These are phyloP conservation scores for Phlyctochytrium planicorne DNA, from an alignment of 192 early-diverging fungal species.

Conservation along the genomic window DNA sequence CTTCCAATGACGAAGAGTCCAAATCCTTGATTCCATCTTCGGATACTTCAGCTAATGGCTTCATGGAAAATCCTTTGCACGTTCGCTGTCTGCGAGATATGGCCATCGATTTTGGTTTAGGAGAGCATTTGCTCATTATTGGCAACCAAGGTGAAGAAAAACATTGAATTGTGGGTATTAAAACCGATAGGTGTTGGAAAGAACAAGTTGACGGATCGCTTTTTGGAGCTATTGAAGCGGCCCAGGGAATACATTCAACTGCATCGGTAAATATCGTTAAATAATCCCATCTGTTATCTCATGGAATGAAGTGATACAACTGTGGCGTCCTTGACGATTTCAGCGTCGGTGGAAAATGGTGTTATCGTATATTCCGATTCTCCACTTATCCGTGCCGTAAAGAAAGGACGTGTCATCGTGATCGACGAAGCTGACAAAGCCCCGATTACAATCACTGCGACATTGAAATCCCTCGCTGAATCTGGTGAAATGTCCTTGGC, in stretches of 20 bases:
- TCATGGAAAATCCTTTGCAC: conserved; percentile 76
- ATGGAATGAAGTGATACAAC: conserved; percentile 82
- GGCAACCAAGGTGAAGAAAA: conserved; percentile 68
- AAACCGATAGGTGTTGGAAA: conserved; percentile 37
- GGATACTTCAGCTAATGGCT: conserved; percentile 45
- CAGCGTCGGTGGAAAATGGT: conserved; percentile 69
- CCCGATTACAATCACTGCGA: conserved; percentile 73
- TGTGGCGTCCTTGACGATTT: conserved; percentile 73
- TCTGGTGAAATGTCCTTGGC: conserved; percentile 76
- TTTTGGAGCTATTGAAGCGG: conserved; percentile 66
- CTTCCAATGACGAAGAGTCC: conserved; percentile 20
- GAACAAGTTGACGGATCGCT: conserved; percentile 56
- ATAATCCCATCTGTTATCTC: too few species aligned
- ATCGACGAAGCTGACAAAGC: conserved; percentile 86
- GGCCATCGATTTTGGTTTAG: conserved; percentile 73
- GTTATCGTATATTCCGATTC: conserved; percentile 71
- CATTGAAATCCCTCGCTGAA: conserved; percentile 71
- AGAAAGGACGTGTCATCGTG: conserved; percentile 64
- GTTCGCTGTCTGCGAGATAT: conserved; percentile 71
- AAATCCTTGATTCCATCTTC: conserved; percentile 28
- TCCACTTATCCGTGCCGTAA: conserved; percentile 55
- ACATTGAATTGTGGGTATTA: neutral
- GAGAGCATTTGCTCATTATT: conserved; percentile 80
- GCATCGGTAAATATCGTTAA: too few species aligned
- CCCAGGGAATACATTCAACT: conserved; percentile 80